phyloP scores from a whole-genome alignment of 2,329 filamentous ascomycete genomes.

The Pestalotiopsis fici region DNA sequence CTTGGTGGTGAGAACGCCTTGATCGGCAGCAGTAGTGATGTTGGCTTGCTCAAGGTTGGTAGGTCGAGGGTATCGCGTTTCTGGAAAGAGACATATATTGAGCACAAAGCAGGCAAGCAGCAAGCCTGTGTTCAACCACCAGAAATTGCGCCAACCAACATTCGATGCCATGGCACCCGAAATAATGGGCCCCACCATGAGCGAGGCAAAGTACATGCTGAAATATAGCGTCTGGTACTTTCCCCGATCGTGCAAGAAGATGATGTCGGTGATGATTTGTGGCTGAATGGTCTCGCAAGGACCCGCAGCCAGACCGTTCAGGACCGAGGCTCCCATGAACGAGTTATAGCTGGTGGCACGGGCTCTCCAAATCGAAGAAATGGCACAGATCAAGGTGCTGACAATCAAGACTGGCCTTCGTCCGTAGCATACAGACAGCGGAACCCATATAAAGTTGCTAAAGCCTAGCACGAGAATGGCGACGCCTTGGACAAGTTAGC shows the following conservation, averaged over 20 bases:
- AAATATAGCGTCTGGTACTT: conserved; percentile 57
- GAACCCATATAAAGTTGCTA: conserved; percentile 56
- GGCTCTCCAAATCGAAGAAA: conserved; percentile 53
- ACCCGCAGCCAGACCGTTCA: conserved; percentile 64
- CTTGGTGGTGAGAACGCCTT: not conserved
- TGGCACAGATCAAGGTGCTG: conserved; percentile 41
- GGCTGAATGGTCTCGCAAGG: conserved; percentile 65
- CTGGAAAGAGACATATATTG: conserved; percentile 61
- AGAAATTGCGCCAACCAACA: conserved; percentile 62
- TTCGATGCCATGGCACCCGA: conserved; percentile 60
- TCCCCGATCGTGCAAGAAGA: conserved; percentile 66
- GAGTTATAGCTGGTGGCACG: conserved; percentile 56
- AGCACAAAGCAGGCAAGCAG: conserved; percentile 50
- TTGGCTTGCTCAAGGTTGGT: conserved; percentile 28
- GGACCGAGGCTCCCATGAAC: conserved; percentile 57
- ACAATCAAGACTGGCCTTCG: conserved; percentile 48
- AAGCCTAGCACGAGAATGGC: conserved; percentile 48
- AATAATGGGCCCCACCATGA: conserved; percentile 46
- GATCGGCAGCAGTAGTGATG: not conserved
- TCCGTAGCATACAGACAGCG: conserved; percentile 46
- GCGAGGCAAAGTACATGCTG: conserved; percentile 60
- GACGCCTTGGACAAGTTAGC: conserved; percentile 29
- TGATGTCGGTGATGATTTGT: conserved; percentile 64
- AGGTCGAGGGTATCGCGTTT: conserved; percentile 59
- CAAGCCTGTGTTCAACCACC: conserved; percentile 64